Conservation (phyloP, 2,329 filamentous ascomycete species). For the Erysiphe pisi region DNA sequence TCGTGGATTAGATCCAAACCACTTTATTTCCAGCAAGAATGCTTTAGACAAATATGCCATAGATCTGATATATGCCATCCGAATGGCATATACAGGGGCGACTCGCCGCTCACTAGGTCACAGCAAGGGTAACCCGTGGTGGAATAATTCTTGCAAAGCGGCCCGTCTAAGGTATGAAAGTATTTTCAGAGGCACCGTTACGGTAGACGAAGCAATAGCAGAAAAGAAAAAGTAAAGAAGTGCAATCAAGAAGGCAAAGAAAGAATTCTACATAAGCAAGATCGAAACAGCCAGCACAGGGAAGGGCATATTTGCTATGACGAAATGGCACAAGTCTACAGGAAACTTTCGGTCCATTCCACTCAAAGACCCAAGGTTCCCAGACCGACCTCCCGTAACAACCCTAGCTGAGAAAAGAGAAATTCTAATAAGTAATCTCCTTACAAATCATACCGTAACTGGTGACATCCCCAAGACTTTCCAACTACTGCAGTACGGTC, state of each 20-base stretch:
- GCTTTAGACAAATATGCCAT: neutral
- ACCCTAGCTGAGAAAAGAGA: slow-evolving; percentile 7
- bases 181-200: neutral
- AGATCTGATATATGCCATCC: neutral
- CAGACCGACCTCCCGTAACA: slow-evolving; percentile 10
- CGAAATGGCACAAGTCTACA: slow-evolving; percentile 27
- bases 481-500: neutral
- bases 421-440: slow-evolving; percentile 1
- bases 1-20: neutral
- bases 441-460: neutral
- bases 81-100: neutral
- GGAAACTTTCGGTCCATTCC: slow-evolving; percentile 19
- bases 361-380: slow-evolving; percentile 9
- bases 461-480: too few relatives aligned
- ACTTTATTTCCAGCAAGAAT: neutral
- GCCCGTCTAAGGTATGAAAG: neutral
- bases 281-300: slow-evolving; percentile 2
- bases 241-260: slow-evolving; percentile 13
- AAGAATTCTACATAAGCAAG: slow-evolving; percentile 3
- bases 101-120: slow-evolving; percentile 21
- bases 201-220: neutral
- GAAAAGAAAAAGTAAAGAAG: neutral
- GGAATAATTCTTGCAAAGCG: slow-evolving; percentile 19
- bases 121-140: slow-evolving; percentile 21
- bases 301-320: slow-evolving; percentile 24